phyloP scores from a whole-genome alignment of 371 early-diverging fungal genomes.

The Syncephalastrum monosporum region DNA sequence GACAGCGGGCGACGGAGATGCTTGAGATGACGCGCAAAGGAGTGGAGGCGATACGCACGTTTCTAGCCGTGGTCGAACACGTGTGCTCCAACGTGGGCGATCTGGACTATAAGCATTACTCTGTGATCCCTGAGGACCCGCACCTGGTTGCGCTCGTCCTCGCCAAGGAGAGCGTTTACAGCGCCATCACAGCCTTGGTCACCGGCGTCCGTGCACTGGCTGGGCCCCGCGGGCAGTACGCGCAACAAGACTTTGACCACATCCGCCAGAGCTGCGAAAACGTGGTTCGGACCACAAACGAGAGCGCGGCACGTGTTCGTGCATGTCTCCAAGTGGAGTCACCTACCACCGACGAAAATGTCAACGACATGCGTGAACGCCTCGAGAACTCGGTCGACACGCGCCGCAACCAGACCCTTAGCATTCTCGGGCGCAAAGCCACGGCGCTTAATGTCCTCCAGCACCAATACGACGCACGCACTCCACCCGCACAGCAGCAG shows the following conservation, averaged over 20 bases:
- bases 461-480: constrained; percentile 21
- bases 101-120: constrained; percentile 29
- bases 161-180: constrained; percentile 48
- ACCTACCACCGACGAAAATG: constrained; percentile 11
- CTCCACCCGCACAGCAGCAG: background rate
- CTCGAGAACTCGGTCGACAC: constrained; percentile 22
- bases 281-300: constrained; percentile 32
- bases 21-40: constrained; percentile 43
- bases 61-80: constrained; percentile 41
- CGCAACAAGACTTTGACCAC: constrained; percentile 22
- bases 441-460: constrained; percentile 37
- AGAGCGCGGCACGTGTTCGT: constrained; percentile 33
- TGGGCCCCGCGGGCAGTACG: constrained; percentile 17
- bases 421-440: constrained; percentile 37
- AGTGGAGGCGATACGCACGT: constrained; percentile 40
- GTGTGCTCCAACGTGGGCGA: constrained; percentile 40
- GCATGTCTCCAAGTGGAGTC: constrained; percentile 20
- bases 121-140: constrained; percentile 42
- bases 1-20: constrained; percentile 34
- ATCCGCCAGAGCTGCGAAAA: constrained; percentile 32
- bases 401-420: constrained; percentile 33
- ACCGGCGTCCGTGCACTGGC: constrained; percentile 41
- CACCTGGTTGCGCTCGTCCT: constrained; percentile 39
- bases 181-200: constrained; percentile 47
- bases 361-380: constrained; percentile 13